These are phyloP conservation scores for Calocera cornea DNA, from an alignment of 768 basidiomycete species.

Conservation along the genomic window DNA sequence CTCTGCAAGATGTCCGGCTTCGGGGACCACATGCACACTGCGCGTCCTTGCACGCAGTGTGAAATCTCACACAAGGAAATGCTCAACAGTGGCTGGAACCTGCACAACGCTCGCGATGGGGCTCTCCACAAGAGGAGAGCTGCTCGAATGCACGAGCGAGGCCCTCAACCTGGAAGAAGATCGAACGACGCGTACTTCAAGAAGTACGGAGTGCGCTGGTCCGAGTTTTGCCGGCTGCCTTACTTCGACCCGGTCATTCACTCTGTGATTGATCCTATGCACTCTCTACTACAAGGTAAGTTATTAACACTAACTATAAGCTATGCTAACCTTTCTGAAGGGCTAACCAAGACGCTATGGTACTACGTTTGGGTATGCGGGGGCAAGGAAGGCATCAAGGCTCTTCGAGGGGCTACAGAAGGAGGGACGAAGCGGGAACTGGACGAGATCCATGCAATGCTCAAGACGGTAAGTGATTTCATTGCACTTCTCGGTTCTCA, in stretches of 20 bases:
- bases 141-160: neutral
- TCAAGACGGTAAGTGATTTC: neutral
- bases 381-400: neutral
- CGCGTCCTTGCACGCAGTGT: slow-evolving; percentile 21
- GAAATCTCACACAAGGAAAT: slow-evolving; percentile 14
- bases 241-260: slow-evolving; percentile 5
- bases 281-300: slow-evolving; percentile 5
- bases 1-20: slow-evolving; percentile 4
- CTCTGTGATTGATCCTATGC: slow-evolving; percentile 8
- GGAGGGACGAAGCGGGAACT: neutral
- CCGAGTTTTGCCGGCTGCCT: neutral
- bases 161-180: neutral
- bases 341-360: neutral
- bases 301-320: neutral
- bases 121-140: neutral
- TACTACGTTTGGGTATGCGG: neutral
- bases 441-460: neutral
- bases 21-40: slow-evolving; percentile 7
- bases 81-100: neutral
- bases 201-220: neutral
- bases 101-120: neutral
- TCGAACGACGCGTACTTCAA: neutral
- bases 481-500: neutral
- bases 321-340: neutral
- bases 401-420: neutral